A percentile compares a stretch with the other conserved stretches of the same genome.
phyloP scores from a whole-genome alignment of 495 filamentous ascomycete genomes.

The Aspergillus asperescens region DNA sequence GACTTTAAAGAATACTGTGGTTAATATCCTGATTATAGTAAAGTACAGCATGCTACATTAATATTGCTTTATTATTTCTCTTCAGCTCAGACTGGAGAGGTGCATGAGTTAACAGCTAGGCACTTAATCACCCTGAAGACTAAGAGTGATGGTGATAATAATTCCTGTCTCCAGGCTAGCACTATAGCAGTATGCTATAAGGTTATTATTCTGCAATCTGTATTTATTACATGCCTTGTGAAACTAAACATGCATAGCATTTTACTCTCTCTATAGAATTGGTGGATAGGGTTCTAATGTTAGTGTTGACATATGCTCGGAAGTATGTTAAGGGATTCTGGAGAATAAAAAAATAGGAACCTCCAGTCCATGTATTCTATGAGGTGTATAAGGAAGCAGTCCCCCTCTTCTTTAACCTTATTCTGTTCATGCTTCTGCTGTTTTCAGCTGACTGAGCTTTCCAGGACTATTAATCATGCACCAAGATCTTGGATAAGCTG shows the following conservation, averaged over 20 bases:
- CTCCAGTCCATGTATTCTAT: slow-evolving; percentile 14
- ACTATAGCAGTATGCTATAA: slow-evolving; percentile 3
- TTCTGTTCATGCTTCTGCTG: slow-evolving; percentile 14
- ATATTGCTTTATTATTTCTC: slow-evolving; percentile 15
- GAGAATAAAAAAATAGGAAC: slow-evolving; percentile 9
- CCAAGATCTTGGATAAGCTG: slow-evolving; percentile 8
- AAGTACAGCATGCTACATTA: not conserved
- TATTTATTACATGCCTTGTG: not conserved
- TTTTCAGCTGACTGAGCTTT: slow-evolving; percentile 12
- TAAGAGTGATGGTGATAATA: not conserved
- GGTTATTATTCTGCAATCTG: not conserved
- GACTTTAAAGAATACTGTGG: not conserved
- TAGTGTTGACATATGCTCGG: slow-evolving; percentile 13
- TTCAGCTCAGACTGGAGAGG: slow-evolving; percentile 6
- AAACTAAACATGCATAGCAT: slow-evolving; percentile 7
- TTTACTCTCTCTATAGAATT: slow-evolving; percentile 13
- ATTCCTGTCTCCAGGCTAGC: not conserved
- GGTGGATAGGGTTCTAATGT: slow-evolving; percentile 8
- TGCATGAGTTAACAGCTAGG: slow-evolving; percentile 10
- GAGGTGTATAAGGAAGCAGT: slow-evolving; percentile 13
- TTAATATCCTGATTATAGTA: not conserved
- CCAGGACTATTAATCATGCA: slow-evolving; percentile 4
- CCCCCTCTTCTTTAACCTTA: slow-evolving; percentile 15
- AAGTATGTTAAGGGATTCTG: slow-evolving; percentile 12
- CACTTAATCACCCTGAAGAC: not conserved